Evolutionary conservation across 2,329 filamentous ascomycete species (phyloP), one percentile per base, ranked within the genome.

Genomic region (Chrysosporium keratinophilum): DNA sequence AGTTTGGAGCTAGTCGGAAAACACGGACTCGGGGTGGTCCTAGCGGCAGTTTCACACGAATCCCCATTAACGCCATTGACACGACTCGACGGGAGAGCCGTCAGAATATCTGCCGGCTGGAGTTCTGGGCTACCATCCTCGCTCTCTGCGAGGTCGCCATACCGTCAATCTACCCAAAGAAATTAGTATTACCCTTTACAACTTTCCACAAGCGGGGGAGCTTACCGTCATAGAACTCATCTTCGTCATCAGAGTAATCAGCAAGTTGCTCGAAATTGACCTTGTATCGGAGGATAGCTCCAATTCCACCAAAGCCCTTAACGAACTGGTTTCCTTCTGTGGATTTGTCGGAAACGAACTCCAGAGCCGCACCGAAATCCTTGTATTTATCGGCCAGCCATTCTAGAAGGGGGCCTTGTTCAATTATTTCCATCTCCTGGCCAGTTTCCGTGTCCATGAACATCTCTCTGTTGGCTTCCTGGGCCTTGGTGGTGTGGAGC

Each of bases 301-400:
- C 93, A 64, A 98, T 95, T 68, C 93, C 93, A 84, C 93, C 93
- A 68, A 98, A 98, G 60, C 93, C 93, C 78, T 96, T 97, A 67
- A 98, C 93, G 74, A 98, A 98, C 78, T 98, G 93, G 76, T 98
- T 98, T 69, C 93, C 93, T 76, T 98, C 93, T 57, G 88, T 95
- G 57, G 91, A 97, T 61, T 89, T 85, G 71, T 98, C 94, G 47
- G 93, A 96, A 60, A 98, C 93, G 64, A 98, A 98, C 72, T 98
- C 93, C 42, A 98, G 82, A 33, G 83, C 85, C 51, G 93, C 90
- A 74, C 93, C 93, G 67, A 96, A 98, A 69, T 97, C 88, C 73
- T 93, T 94, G 79, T 97, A 97, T 71, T 93, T 88, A 72, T 98
- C 93, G 7, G 93, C 93, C 60, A 98, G 88, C 93, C 93, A 98